These are phyloP conservation scores for Phytopythium cucurbitacearum DNA, from an alignment of 352 stramenopile genomes.

Conservation along the genomic window DNA sequence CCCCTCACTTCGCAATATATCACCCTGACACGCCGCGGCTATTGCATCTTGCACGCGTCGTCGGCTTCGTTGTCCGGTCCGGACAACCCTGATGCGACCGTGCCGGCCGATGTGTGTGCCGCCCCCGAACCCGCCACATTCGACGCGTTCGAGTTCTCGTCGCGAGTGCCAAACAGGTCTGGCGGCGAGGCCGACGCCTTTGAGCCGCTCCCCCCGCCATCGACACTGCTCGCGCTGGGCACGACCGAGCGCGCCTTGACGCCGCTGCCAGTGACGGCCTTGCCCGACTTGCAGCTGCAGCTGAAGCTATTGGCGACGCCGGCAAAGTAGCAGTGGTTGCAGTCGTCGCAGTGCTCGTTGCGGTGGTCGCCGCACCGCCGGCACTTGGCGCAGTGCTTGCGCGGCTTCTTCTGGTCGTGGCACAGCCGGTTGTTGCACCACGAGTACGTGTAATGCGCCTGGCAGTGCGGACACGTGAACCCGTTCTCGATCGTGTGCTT, in stretches of 20 bases:
- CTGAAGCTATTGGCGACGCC: constrained; percentile 81
- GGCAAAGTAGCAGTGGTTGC: constrained; percentile 84
- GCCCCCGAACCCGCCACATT: constrained; percentile 9
- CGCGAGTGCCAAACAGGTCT: constrained; percentile 6
- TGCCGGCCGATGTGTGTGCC: background rate
- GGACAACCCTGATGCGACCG: constrained; percentile 22
- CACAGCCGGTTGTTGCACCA: constrained; percentile 79
- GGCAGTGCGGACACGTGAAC: constrained; percentile 54
- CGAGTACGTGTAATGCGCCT: constrained; percentile 67
- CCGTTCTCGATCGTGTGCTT: constrained; percentile 61
- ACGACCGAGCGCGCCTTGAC: constrained; percentile 46
- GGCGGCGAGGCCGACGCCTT: background rate
- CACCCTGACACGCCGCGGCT: constrained; percentile 8
- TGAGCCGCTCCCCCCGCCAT: background rate
- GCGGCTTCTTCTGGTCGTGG: constrained; percentile 70
- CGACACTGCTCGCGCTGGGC: constrained; percentile 18
- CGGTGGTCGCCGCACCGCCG: constrained; percentile 73
- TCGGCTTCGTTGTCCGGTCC: constrained; percentile 43
- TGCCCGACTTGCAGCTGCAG: constrained; percentile 60
- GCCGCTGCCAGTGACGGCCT: constrained; percentile 15
- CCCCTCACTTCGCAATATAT: background rate
- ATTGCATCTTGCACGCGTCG: constrained; percentile 67
- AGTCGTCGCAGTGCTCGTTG: constrained; percentile 78
- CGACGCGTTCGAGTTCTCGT: constrained; percentile 30
- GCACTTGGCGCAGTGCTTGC: constrained; percentile 77